Conservation (phyloP, 495 filamentous ascomycete genomes). For the Daldinia decipiens region DNA sequence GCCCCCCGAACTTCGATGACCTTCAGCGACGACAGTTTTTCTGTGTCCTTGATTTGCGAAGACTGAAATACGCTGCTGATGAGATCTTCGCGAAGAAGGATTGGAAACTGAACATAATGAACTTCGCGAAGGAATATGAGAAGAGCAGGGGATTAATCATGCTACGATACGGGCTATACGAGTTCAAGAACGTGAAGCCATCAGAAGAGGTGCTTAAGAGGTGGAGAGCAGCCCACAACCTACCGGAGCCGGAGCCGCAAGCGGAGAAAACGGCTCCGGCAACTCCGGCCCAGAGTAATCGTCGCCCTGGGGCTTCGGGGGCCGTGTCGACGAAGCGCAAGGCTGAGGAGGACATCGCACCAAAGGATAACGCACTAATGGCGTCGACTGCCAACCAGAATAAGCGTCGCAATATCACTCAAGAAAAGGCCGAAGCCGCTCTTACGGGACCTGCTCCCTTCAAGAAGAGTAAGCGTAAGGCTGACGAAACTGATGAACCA, state of each 20-base stretch:
- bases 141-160: constrained; percentile 64
- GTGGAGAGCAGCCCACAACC: constrained; percentile 58
- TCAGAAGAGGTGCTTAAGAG: constrained; percentile 59
- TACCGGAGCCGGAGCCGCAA: constrained; percentile 52
- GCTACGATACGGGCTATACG: constrained; percentile 62
- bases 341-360: constrained; percentile 55
- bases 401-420: constrained; percentile 57
- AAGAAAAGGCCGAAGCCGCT: constrained; percentile 38
- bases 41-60: constrained; percentile 62
- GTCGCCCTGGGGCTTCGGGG: constrained; percentile 18
- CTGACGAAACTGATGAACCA: constrained; percentile 51
- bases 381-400: constrained; percentile 51
- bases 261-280: constrained; percentile 41
- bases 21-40: constrained; percentile 62
- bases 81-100: constrained; percentile 63
- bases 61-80: constrained; percentile 62
- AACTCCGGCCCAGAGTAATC: constrained; percentile 13
- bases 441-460: constrained; percentile 43
- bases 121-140: constrained; percentile 64
- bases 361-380: constrained; percentile 48
- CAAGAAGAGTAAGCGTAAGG: constrained; percentile 59
- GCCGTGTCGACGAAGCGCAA: constrained; percentile 54
- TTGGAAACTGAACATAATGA: constrained; percentile 63
- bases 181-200: constrained; percentile 63
- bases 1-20: constrained; percentile 59